Evolutionary conservation across 164 flowering plant species (phyloP).

Genomic region (Protea cynaroides): DNA sequence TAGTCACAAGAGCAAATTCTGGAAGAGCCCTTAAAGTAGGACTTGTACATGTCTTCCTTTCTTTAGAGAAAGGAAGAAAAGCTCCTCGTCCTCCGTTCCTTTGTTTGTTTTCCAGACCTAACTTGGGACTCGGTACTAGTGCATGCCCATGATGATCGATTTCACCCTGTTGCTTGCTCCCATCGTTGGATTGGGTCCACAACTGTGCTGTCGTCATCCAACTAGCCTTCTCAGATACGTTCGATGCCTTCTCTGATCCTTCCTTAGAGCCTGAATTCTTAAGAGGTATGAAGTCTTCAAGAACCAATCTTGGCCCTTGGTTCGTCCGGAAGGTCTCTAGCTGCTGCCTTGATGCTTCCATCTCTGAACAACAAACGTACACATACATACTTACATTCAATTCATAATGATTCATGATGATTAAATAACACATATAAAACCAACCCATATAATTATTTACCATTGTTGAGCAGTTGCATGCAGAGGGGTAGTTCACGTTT

Average conservation of each 20-base stretch:
- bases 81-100: conserved; percentile 63
- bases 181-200: conserved; percentile 71
- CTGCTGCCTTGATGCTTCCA: conserved; percentile 85
- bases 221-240: conserved; percentile 55
- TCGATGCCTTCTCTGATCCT: conserved; percentile 28
- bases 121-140: conserved; percentile 41
- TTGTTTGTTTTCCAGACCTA: conserved; percentile 52
- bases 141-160: conserved; percentile 35
- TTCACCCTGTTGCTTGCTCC: conserved; percentile 36
- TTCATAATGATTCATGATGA: too few species aligned
- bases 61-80: conserved; percentile 83
- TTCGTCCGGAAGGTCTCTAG: conserved; percentile 42
- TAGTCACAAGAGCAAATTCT: conserved; percentile 63
- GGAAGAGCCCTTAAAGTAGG: conserved; percentile 33
- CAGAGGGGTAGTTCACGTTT: conserved; percentile 90
- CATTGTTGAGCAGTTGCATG: conserved; percentile 81
- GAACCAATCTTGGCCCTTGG: conserved; percentile 49
- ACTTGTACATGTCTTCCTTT: conserved; percentile 29
- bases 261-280: conserved; percentile 36
- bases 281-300: conserved; percentile 93
- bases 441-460: too few species aligned
- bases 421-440: too few species aligned
- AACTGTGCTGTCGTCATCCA: conserved; percentile 91
- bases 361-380: conserved; percentile 36
- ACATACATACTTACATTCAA: too few species aligned